Conservation (phyloP, 192 early-diverging fungal genomes). For the Entomortierella beljakovae region DNA sequence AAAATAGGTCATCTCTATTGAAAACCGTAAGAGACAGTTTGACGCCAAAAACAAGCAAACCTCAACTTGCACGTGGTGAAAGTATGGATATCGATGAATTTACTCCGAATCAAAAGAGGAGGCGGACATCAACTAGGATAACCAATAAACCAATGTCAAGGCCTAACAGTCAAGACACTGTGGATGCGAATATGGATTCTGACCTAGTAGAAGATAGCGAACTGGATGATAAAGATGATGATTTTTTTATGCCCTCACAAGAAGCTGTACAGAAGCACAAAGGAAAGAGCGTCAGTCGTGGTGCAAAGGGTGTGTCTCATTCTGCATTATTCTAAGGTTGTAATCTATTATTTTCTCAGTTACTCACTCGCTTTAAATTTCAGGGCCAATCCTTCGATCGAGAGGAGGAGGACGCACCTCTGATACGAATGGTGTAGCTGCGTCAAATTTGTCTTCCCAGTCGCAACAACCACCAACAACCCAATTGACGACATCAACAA, state of each 20-base stretch:
- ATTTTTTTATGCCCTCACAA: slow-evolving; percentile 20
- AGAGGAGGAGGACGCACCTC: slow-evolving; percentile 18
- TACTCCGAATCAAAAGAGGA: slow-evolving; percentile 23
- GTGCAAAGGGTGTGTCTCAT: slow-evolving; percentile 6
- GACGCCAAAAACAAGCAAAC: not conserved
- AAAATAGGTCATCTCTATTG: slow-evolving; percentile 22
- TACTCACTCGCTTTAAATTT: not conserved
- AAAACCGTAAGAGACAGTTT: slow-evolving; percentile 14
- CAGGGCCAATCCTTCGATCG: slow-evolving; percentile 30
- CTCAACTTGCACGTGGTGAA: not conserved
- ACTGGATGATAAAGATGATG: slow-evolving; percentile 32
- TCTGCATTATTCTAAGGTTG: not conserved
- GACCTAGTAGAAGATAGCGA: not conserved
- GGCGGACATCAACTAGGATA: slow-evolving; percentile 35
- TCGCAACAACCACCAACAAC: not conserved
- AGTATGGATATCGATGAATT: slow-evolving; percentile 35
- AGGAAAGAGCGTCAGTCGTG: slow-evolving; percentile 17
- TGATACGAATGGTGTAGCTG: not conserved
- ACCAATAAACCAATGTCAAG: not conserved
- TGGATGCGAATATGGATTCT: slow-evolving; percentile 4
- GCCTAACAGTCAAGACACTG: slow-evolving; percentile 1
- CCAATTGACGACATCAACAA: not conserved
- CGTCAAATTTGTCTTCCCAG: slow-evolving; percentile 3
- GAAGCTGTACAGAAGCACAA: slow-evolving; percentile 10
- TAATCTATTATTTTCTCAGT: not conserved